Evolutionary conservation across 805 yeast species (phyloP), one percentile per base, ranked within the genome.

Genomic region (Saccharomycopsis fermentans): DNA sequence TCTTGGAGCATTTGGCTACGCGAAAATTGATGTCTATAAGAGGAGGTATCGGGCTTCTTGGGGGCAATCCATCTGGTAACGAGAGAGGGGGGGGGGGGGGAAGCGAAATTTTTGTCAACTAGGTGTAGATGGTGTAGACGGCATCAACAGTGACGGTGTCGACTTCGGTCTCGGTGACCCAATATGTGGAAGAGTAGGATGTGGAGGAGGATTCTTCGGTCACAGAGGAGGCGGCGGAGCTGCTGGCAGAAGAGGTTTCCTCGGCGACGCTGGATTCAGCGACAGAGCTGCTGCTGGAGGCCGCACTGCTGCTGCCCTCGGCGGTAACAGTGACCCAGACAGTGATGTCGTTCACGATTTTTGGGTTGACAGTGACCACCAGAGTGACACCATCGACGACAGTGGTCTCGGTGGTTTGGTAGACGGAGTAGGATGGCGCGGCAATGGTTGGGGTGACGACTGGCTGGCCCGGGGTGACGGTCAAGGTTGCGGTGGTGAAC

Each of bases 381-480:
- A 9, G 24, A 16, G 60, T 55, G 24, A 26, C 39, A 2, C 56
- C 56, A 17, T 32, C 54, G 6, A 36, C 43, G 19, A 35, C 47
- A n/a, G 56, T 34, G 52, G 59, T 56, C 32, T 26, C 52, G 17
- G 62, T 59, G 29, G 55, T 47, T 27, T 59, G 62, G 52, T 56
- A 56, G 5, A 52, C 57, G 29, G 62, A 56, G 40, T 59, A 59
- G 3, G 57, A 53, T 16, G 62, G 57, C 21, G 62, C 52, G 29
- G 55, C 62, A 51, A 51, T 29, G 16, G 57, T 56, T 19, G 59
- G 59, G 29, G 59, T 54, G 43, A 56, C 59, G 8, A 56, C 52
- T 4, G 61, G 54, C 26, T 59, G 62, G 55, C 62, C 62, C 8
- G 62, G 62, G 19, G 62, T 59, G 55, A 36, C 54, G 11, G 61